Evolutionary conservation across 345 rosid species (phyloP).

Genomic region (Arabidopsis arenosa): DNA sequence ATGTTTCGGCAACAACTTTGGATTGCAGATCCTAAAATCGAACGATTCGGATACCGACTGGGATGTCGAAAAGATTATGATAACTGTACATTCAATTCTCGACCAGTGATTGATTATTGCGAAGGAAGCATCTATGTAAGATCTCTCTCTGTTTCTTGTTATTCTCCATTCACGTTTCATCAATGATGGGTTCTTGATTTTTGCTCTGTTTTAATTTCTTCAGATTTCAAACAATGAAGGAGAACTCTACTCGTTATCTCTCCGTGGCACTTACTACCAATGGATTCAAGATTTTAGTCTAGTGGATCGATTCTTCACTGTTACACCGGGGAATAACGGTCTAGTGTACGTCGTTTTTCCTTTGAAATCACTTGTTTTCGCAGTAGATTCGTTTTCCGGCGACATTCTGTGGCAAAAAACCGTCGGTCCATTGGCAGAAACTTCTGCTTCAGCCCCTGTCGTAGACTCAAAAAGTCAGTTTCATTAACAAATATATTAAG

Average conservation of each 20-base stretch:
- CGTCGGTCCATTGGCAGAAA: slow-evolving; percentile 64
- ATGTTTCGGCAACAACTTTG: slow-evolving; percentile 55
- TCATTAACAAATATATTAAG: background rate
- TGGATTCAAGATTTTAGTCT: slow-evolving; percentile 86
- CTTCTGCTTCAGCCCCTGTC: slow-evolving; percentile 52
- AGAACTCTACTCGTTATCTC: slow-evolving; percentile 80
- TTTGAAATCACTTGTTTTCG: slow-evolving; percentile 54
- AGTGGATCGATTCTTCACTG: slow-evolving; percentile 55
- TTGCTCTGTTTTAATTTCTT: slow-evolving; percentile 28
- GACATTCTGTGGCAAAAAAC: slow-evolving; percentile 67
- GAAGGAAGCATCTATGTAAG: slow-evolving; percentile 79
- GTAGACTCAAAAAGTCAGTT: slow-evolving; percentile 72
- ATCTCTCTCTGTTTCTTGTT: background rate
- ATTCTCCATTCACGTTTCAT: background rate
- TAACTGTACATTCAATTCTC: slow-evolving; percentile 70
- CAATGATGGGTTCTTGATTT: background rate
- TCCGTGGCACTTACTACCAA: slow-evolving; percentile 59
- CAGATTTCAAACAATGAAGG: slow-evolving; percentile 81
- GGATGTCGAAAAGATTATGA: slow-evolving; percentile 65
- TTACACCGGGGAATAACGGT: slow-evolving; percentile 84
- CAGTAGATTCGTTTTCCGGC: slow-evolving; percentile 73
- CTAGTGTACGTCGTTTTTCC: slow-evolving; percentile 67
- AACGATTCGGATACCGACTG: slow-evolving; percentile 62
- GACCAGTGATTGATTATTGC: slow-evolving; percentile 73
- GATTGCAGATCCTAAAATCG: slow-evolving; percentile 74